A percentile compares a stretch with the other conserved stretches of the same genome.
phyloP scores from a whole-genome alignment of 192 early-diverging fungal genomes.

The Phlyctochytrium bullatum region DNA sequence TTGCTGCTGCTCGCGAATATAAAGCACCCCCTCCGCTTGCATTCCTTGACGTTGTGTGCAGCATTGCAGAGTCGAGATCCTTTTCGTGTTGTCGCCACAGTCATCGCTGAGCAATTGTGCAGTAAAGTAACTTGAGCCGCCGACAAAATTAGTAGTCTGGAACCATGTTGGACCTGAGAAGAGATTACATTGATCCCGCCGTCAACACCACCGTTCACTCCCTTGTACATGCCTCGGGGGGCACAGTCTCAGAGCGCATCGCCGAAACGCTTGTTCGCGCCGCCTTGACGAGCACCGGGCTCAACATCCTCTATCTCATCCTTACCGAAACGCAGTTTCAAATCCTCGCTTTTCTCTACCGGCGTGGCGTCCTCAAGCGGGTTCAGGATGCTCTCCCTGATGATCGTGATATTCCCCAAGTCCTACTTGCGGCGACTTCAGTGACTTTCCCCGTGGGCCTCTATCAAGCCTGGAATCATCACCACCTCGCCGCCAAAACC shows the following conservation, averaged over 20 bases:
- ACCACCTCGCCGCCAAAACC: background rate
- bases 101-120: too few relatives aligned
- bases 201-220: background rate
- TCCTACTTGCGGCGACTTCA: background rate
- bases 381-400: constrained; percentile 2
- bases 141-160: too few relatives aligned
- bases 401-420: background rate
- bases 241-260: background rate
- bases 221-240: background rate
- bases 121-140: too few relatives aligned
- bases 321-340: background rate
- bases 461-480: background rate
- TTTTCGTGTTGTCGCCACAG: too few relatives aligned
- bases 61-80: too few relatives aligned
- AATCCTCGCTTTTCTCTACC: background rate
- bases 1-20: too few relatives aligned
- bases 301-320: constrained; percentile 6
- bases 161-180: too few relatives aligned
- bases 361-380: background rate
- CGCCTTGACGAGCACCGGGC: background rate
- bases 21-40: too few relatives aligned
- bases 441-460: background rate
- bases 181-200: background rate
- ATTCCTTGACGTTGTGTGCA: too few relatives aligned
- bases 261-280: background rate